phyloP scores from a whole-genome alignment of 2,329 filamentous ascomycete genomes.

The Thyridium curvatum region DNA sequence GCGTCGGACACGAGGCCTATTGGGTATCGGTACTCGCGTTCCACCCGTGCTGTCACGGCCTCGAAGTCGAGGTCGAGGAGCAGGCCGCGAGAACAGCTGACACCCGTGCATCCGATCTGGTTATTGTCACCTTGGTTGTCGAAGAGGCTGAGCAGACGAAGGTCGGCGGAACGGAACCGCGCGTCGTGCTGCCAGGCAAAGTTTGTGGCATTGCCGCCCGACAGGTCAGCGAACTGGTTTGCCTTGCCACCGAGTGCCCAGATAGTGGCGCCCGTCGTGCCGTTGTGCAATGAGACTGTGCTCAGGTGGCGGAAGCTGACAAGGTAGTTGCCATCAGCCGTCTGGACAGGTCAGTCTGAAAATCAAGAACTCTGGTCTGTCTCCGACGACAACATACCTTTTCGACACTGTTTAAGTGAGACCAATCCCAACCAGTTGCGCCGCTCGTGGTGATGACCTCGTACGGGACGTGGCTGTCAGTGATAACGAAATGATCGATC shows the following conservation, averaged over 20 bases:
- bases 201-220: constrained; percentile 23
- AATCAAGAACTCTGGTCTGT: too few relatives aligned
- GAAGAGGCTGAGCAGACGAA: constrained; percentile 38
- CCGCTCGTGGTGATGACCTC: constrained; percentile 14
- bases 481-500: constrained; percentile 19
- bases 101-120: constrained; percentile 1
- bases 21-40: constrained; percentile 30
- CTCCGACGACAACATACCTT: constrained; percentile 27
- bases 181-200: constrained; percentile 45
- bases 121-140: constrained; percentile 32
- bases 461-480: constrained; percentile 8
- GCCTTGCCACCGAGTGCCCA: constrained; percentile 47
- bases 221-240: constrained; percentile 33
- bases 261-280: constrained; percentile 36
- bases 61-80: constrained; percentile 29
- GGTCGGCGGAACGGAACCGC: constrained; percentile 25
- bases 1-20: constrained; percentile 25
- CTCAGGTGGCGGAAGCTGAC: constrained; percentile 45
- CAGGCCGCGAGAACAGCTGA: constrained; percentile 19
- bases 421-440: constrained; percentile 42
- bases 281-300: constrained; percentile 39
- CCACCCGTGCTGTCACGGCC: constrained; percentile 33
- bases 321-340: constrained; percentile 42
- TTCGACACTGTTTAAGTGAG: constrained; percentile 51
- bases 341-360: too few relatives aligned